These are phyloP conservation scores for Aspergillus uvarum DNA, from an alignment of 2,329 filamentous ascomycete species.

Conservation along the genomic window DNA sequence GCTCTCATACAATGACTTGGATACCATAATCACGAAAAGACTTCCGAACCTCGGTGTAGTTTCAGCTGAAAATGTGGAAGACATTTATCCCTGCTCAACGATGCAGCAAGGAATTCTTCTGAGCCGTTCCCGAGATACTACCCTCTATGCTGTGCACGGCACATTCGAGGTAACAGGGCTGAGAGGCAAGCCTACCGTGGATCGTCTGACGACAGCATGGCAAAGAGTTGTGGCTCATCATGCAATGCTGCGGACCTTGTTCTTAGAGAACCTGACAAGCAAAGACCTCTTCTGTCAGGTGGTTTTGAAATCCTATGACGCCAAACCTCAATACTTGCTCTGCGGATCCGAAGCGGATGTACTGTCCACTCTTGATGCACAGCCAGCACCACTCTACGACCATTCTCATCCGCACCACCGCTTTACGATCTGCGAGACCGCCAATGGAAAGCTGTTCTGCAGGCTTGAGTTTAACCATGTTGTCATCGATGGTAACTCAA, in stretches of 20 bases:
- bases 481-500: constrained; percentile 53
- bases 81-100: constrained; percentile 42
- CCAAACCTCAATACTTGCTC: constrained; percentile 29
- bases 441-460: constrained; percentile 40
- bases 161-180: constrained; percentile 35
- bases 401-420: constrained; percentile 44
- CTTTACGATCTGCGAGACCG: constrained; percentile 47
- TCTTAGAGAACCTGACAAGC: constrained; percentile 34
- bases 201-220: constrained; percentile 32
- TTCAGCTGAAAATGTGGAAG: constrained; percentile 40
- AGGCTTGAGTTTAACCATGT: constrained; percentile 54
- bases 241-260: constrained; percentile 40
- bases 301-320: constrained; percentile 33
- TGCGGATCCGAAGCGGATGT: constrained; percentile 33
- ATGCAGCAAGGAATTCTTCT: constrained; percentile 42
- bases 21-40: constrained; percentile 37
- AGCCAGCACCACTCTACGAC: constrained; percentile 28
- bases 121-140: constrained; percentile 33
- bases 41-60: constrained; percentile 39
- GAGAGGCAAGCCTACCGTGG: constrained; percentile 25
- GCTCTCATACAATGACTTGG: constrained; percentile 44
- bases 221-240: constrained; percentile 32
- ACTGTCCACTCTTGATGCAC: constrained; percentile 29
- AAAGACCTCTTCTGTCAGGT: constrained; percentile 36
- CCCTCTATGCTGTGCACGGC: constrained; percentile 40